Conservation (phyloP, 257 asterid species). For the Gentiana straminea region DNA sequence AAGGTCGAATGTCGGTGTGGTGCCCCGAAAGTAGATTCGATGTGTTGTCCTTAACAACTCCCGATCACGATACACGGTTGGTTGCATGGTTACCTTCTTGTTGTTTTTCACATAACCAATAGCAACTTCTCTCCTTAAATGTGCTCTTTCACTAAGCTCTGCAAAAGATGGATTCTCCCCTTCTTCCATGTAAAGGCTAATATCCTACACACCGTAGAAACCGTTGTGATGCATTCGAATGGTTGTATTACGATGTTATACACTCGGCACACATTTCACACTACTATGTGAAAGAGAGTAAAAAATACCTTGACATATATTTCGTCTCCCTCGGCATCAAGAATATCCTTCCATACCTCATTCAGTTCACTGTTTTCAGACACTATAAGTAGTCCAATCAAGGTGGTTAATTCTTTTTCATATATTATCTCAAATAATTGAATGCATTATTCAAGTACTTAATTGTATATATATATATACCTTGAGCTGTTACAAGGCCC, state of each 20-base stretch:
- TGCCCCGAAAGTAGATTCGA: too few species aligned
- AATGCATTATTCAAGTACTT: background rate
- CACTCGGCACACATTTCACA: too few species aligned
- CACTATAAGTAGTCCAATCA: conserved; percentile 30
- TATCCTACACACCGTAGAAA: conserved; percentile 31
- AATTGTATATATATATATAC: conserved; percentile 18
- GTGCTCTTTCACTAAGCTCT: conserved; percentile 86
- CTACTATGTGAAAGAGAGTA: too few species aligned
- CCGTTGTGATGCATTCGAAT: too few species aligned
- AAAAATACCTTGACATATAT: conserved; percentile 72
- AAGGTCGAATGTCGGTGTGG: too few species aligned
- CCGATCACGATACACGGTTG: too few species aligned
- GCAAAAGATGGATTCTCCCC: conserved; percentile 74
- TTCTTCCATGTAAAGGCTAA: conserved; percentile 63
- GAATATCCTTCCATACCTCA: conserved; percentile 92
- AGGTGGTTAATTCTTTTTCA: too few species aligned
- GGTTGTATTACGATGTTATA: too few species aligned
- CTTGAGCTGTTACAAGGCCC: conserved; percentile 99
- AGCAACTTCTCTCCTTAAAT: conserved; percentile 86
- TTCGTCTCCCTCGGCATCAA: conserved; percentile 92
- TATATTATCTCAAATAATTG: too few species aligned
- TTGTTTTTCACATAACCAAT: conserved; percentile 76
- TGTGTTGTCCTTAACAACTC: too few species aligned
- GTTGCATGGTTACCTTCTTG: conserved; percentile 39
- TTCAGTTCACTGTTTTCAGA: conserved; percentile 72